These are phyloP conservation scores for Aspergillus pseudoviridinutans DNA, from an alignment of 2,329 filamentous ascomycete species.

Conservation along the genomic window DNA sequence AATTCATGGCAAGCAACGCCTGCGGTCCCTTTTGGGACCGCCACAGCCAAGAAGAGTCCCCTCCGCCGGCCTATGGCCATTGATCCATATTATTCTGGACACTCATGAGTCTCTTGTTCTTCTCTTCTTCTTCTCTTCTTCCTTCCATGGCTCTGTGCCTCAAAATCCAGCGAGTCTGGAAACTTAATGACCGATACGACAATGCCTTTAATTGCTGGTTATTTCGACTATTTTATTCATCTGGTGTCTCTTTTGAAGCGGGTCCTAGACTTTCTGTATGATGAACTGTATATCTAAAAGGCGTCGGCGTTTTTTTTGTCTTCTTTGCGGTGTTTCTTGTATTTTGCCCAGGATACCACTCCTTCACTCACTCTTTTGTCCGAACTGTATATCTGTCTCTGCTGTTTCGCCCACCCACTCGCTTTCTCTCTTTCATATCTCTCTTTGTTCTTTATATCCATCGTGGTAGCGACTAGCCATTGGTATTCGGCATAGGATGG, in stretches of 20 bases:
- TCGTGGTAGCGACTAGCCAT: constrained; percentile 1
- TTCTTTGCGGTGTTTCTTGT: constrained; percentile 10
- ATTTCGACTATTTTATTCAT: neutral
- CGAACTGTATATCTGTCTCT: constrained; percentile 7
- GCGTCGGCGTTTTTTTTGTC: constrained; percentile 21
- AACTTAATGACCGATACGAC: constrained; percentile 20
- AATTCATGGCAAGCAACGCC: constrained; percentile 42
- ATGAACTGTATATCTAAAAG: constrained; percentile 22
- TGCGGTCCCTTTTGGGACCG: constrained; percentile 37
- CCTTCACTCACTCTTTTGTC: constrained; percentile 6
- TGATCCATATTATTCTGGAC: constrained; percentile 19
- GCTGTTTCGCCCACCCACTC: constrained; percentile 14
- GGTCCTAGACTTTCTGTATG: constrained; percentile 20
- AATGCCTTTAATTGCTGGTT: constrained; percentile 13
- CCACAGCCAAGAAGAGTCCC: constrained; percentile 32
- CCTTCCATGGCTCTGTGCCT: neutral
- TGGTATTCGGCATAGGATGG: constrained; percentile 2
- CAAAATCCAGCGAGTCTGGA: constrained; percentile 15
- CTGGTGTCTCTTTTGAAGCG: constrained; percentile 18
- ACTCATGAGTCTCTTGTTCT: constrained; percentile 8
- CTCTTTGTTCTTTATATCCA: constrained; percentile 8
- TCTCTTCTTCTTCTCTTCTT: constrained; percentile 13
- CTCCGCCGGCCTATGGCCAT: constrained; percentile 45
- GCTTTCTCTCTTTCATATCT: constrained; percentile 15
- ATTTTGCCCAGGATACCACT: constrained; percentile 30